Conservation (phyloP, 805 yeast species). For the Schwanniomyces pseudopolymorphus region DNA sequence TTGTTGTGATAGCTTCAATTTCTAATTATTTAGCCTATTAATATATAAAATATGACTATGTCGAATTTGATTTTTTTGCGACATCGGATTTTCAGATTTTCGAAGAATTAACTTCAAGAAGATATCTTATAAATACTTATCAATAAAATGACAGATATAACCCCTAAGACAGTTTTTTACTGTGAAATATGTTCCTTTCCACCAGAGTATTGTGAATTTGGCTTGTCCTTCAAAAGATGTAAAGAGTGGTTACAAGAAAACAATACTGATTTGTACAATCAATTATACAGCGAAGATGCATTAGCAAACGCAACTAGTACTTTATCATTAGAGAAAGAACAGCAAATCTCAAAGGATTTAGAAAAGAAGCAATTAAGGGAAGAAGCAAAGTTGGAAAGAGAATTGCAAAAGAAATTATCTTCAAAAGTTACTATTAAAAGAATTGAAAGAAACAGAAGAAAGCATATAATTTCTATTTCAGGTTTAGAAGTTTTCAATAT, state of each 20-base stretch:
- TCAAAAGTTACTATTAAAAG: constrained; percentile 81
- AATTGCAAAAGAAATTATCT: constrained; percentile 71
- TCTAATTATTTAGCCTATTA: neutral
- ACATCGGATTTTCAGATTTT: neutral
- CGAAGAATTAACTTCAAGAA: neutral
- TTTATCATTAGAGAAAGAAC: constrained; percentile 74
- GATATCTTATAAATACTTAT: neutral
- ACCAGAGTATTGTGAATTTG: constrained; percentile 92
- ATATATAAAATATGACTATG: neutral
- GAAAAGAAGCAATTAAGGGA: constrained; percentile 84
- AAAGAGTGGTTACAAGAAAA: constrained; percentile 73
- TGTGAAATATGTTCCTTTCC: constrained; percentile 83
- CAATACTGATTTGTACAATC: constrained; percentile 54
- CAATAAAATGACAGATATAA: constrained; percentile 25
- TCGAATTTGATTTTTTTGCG: constrained; percentile 1
- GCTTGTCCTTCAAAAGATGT: constrained; percentile 77
- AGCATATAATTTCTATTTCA: constrained; percentile 79
- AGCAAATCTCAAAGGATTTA: constrained; percentile 75
- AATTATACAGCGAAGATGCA: constrained; percentile 62
- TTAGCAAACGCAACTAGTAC: constrained; percentile 58
- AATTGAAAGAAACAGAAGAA: constrained; percentile 86
- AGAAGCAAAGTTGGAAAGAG: constrained; percentile 82
- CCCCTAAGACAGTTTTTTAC: constrained; percentile 49
- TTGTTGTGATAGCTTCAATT: constrained; percentile 22
- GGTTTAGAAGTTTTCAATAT: constrained; percentile 88